Conservation (phyloP, 78 protist genomes). For the Dictyostelium discoideum region DNA sequence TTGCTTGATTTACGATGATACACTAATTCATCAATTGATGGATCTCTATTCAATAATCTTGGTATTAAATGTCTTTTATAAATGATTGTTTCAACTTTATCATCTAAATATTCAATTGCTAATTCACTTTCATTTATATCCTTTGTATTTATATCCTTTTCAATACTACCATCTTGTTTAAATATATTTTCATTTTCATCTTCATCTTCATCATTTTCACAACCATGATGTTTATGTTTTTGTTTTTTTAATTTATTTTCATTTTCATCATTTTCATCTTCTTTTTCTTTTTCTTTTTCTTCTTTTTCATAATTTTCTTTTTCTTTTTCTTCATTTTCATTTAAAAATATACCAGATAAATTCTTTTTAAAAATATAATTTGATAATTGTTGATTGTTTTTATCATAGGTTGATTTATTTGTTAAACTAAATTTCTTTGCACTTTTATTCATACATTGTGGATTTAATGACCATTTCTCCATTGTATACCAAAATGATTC, state of each 20-base stretch:
- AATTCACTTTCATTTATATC: constrained; percentile 14
- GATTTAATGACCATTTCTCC: constrained; percentile 69
- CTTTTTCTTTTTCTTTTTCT: background rate
- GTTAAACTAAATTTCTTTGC: constrained; percentile 23
- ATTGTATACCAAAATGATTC: constrained; percentile 59
- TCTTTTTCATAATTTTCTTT: background rate
- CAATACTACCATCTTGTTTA: background rate
- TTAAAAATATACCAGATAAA: background rate
- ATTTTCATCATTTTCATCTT: background rate
- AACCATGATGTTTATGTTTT: constrained; percentile 1
- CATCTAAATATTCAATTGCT: constrained; percentile 43
- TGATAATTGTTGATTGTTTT: background rate
- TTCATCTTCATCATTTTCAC: background rate
- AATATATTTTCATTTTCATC: constrained; percentile 12
- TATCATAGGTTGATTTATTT: constrained; percentile 26
- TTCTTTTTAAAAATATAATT: constrained; percentile 1
- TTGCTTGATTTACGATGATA: constrained; percentile 10
- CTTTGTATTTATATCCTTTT: background rate
- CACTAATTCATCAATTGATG: constrained; percentile 20
- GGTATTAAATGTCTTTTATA: constrained; percentile 61
- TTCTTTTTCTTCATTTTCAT: background rate
- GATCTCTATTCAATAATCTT: constrained; percentile 46
- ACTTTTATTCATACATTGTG: constrained; percentile 26
- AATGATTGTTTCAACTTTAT: background rate
- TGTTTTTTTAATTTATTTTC: background rate